Evolutionary conservation across 768 basidiomycete genomes (phyloP), one percentile per base, ranked within the genome.

Genomic region (Termitomyces sp.): DNA sequence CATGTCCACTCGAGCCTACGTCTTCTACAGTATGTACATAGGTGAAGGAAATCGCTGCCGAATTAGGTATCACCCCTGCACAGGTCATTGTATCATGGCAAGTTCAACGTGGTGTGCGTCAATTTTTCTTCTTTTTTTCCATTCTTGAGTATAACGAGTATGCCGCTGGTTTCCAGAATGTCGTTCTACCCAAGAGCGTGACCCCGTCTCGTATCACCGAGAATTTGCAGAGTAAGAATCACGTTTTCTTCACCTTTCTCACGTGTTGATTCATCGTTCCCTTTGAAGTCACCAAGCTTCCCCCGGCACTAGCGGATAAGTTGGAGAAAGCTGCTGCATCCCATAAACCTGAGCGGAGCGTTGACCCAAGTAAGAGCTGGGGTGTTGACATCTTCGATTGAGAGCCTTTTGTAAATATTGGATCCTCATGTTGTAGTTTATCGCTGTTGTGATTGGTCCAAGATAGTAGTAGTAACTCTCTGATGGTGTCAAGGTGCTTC

Each of bases 141-240:
- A 7, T 53, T 46, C 30, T 24, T 42, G 46, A 20, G 6, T 3
- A 3, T 39, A 6, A 42, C 16, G 34, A 53, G 31, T 61, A 58
- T 50, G 11, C 11, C 11, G 45, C 24, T 36, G n/a, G 16, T 7
- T 55, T 47, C 58, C 63, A 88, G 87, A 84, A 85, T 49, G 75
- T 87, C 57, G 87, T 87, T 7, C 76, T 93, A 12, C 88, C 91
- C 2, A 93, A 92, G 78, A 89, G 86, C 61, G 88, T 91, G 15
- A 86, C 84, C 3, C 77, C 87, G 12, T 79, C 80, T 46, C 82
- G 88, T 31, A 77, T 93, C 36, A 73, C 78, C 57, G 88, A 89
- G 69, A 93, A 93, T 75, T 72, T 86, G 44, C 75, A 84, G n/a
- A 72, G 88, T 84, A 61, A 60, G 88, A 83, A 62, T 59, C 9